These are phyloP conservation scores for Populus hybrid DNA, from an alignment of 441 rosid species.

Conservation along the genomic window DNA sequence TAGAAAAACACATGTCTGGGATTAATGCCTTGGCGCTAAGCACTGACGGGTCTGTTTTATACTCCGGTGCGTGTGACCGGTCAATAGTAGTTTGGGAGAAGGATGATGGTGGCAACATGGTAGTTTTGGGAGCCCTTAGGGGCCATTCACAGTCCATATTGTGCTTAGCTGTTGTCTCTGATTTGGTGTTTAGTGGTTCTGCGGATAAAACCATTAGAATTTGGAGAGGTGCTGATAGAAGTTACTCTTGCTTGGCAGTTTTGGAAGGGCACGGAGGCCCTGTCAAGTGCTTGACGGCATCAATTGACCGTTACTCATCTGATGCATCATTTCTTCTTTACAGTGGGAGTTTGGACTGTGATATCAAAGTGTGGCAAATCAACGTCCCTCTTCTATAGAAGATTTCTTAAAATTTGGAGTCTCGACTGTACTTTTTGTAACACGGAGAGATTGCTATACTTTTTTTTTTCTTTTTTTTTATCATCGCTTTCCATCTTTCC, in stretches of 20 bases:
- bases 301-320: slow-evolving; percentile 32
- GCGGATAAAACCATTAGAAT: slow-evolving; percentile 75
- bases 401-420: not conserved
- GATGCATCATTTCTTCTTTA: slow-evolving; percentile 48
- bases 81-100: slow-evolving; percentile 72
- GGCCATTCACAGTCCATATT: slow-evolving; percentile 77
- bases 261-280: slow-evolving; percentile 85
- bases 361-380: slow-evolving; percentile 80
- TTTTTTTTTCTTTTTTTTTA: not conserved
- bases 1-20: slow-evolving; percentile 74
- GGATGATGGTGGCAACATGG: slow-evolving; percentile 36
- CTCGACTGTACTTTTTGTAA: not conserved
- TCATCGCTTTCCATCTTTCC: not conserved
- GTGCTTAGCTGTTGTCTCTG: slow-evolving; percentile 56
- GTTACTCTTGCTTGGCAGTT: slow-evolving; percentile 55
- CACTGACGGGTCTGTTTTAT: slow-evolving; percentile 45
- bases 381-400: slow-evolving; percentile 35
- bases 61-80: slow-evolving; percentile 70
- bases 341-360: slow-evolving; percentile 88
- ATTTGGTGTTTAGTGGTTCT: slow-evolving; percentile 76
- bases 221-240: slow-evolving; percentile 48
- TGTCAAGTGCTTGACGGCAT: slow-evolving; percentile 78
- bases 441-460: not conserved
- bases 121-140: slow-evolving; percentile 47
- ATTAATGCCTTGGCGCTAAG: slow-evolving; percentile 74